Percentiles rank a stretch among this genome's conserved stretches.
Evolutionary conservation across 805 yeast species (phyloP).

Genomic region (Suhomyces emberorum): DNA sequence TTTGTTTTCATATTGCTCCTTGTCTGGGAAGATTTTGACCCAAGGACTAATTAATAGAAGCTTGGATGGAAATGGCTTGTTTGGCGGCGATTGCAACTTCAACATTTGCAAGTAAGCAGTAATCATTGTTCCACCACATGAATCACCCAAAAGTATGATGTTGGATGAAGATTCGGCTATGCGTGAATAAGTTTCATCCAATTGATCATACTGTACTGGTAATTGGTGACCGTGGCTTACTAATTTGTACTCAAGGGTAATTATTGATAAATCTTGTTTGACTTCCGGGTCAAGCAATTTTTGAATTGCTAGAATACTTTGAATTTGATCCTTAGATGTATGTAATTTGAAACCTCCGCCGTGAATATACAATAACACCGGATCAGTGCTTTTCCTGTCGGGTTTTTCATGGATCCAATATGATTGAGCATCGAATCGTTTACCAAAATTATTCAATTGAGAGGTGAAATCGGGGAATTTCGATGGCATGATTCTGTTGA

Average conservation of each 20-base stretch:
- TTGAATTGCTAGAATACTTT: constrained; percentile 26
- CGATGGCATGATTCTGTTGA: no score
- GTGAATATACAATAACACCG: constrained; percentile 33
- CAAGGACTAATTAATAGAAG: constrained; percentile 36
- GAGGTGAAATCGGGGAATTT: no score
- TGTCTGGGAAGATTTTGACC: constrained; percentile 29
- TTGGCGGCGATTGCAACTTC: constrained; percentile 9
- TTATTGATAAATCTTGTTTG: constrained; percentile 16
- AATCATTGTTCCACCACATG: constrained; percentile 41
- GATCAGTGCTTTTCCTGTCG: constrained; percentile 21
- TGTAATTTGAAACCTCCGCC: constrained; percentile 41
- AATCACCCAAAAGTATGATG: constrained; percentile 38
- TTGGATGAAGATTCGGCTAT: constrained; percentile 21
- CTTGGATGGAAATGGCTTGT: constrained; percentile 23
- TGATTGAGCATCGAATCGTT: constrained; percentile 25
- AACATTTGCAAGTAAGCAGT: constrained; percentile 29
- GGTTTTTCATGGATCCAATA: constrained; percentile 34
- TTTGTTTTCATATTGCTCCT: constrained; percentile 23
- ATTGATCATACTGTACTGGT: constrained; percentile 32
- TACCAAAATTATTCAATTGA: constrained; percentile 30
- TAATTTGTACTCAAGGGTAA: constrained; percentile 25
- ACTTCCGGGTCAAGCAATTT: constrained; percentile 23
- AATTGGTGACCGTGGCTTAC: constrained; percentile 28
- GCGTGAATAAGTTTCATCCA: constrained; percentile 23
- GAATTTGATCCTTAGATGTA: constrained; percentile 28